Percentiles rank a stretch among this genome's conserved stretches.
Evolutionary conservation across 2,329 filamentous ascomycete species (phyloP).

Genomic region (Pyrenophora seminiperda): DNA sequence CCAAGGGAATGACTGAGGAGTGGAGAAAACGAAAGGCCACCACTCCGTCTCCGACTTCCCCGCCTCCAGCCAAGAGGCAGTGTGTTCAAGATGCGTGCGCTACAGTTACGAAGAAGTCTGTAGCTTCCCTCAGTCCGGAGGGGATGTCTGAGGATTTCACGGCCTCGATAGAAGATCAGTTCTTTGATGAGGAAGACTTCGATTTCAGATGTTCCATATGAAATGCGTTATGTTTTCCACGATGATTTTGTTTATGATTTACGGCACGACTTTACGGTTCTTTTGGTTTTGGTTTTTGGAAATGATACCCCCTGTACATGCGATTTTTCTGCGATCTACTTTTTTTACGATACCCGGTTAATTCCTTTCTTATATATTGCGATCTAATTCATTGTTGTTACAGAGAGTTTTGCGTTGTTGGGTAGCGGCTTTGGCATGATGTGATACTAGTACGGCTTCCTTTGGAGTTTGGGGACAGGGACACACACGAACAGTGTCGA

Average conservation of each 20-base stretch:
- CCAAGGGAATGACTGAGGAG: not conserved
- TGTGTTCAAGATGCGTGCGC: not conserved
- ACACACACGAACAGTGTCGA: too few species aligned
- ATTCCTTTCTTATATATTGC: too few species aligned
- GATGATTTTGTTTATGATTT: not conserved
- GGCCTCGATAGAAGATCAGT: conserved; percentile 37
- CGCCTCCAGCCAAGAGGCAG: conserved; percentile 1
- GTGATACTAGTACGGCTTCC: too few species aligned
- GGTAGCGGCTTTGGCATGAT: too few species aligned
- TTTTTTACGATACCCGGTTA: too few species aligned
- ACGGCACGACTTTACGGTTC: not conserved
- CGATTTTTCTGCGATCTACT: too few species aligned
- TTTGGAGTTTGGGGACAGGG: too few species aligned
- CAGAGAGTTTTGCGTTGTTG: too few species aligned
- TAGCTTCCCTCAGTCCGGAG: not conserved
- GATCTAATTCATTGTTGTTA: too few species aligned
- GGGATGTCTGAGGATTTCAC: conserved; percentile 23
- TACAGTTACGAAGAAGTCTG: not conserved
- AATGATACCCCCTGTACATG: conserved; percentile 3
- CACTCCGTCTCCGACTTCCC: not conserved
- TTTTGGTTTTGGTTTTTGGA: not conserved
- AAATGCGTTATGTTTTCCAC: not conserved
- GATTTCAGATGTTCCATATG: conserved; percentile 28
- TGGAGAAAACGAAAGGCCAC: conserved; percentile 4
- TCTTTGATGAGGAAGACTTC: conserved; percentile 32